Percentiles rank a stretch among this genome's conserved stretches.
phyloP scores from a whole-genome alignment of 2,329 filamentous ascomycete species.

The Cytospora piceicola region DNA sequence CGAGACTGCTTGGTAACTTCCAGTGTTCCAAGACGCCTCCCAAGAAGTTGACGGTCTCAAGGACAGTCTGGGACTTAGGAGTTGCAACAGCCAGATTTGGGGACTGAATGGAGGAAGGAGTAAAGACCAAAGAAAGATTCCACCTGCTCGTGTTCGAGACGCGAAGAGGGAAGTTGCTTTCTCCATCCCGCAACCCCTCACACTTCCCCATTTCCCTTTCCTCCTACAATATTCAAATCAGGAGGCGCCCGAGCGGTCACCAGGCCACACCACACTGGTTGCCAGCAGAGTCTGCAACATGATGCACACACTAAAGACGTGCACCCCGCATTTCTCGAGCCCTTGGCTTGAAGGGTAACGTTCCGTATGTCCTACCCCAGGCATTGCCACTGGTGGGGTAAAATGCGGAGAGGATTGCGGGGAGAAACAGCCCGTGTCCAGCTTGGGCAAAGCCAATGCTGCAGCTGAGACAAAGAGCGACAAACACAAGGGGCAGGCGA shows the following conservation, averaged over 20 bases:
- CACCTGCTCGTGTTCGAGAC: not conserved
- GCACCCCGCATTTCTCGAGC: not conserved
- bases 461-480: too few relatives aligned
- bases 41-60: not conserved
- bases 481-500: too few relatives aligned
- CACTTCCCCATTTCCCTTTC: not conserved
- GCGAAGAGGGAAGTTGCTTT: not conserved
- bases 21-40: not conserved
- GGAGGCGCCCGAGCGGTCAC: not conserved
- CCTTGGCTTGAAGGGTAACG: slow-evolving; percentile 2
- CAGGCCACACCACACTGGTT: not conserved
- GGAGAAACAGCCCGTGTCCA: not conserved
- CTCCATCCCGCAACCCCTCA: not conserved
- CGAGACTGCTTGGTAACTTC: not conserved
- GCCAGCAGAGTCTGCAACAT: not conserved
- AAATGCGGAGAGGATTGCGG: not conserved
- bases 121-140: not conserved
- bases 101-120: not conserved
- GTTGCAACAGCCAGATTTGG: not conserved
- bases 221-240: not conserved
- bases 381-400: not conserved
- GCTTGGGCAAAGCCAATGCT: too few relatives aligned
- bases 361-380: not conserved
- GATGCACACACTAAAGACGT: not conserved
- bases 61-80: not conserved